Evolutionary conservation across 2,329 filamentous ascomycete genomes (phyloP), one percentile per base, ranked within the genome.

Genomic region (Ophiostoma novo-ulmi): DNA sequence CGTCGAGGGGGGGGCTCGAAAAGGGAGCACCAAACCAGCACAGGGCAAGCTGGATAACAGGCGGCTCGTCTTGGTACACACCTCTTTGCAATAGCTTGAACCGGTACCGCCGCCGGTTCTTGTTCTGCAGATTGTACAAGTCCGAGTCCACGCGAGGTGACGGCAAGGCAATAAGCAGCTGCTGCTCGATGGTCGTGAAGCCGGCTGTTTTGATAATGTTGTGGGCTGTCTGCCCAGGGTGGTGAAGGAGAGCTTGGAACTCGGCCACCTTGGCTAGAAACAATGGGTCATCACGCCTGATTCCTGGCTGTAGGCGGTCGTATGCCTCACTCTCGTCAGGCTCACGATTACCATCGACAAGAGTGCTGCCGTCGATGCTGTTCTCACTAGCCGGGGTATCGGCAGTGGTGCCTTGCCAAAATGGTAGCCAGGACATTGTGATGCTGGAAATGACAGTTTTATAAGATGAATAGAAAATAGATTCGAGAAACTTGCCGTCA

Each of bases 181-280:
- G 55, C 20, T 17, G n/a, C 58, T 71, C 70, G 35, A 68, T n/a
- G n/a, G 38, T n/a, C 14, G 70, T 58, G 70, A 71, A 63, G 26
- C 70, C 70, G 10, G 44, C 39, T 1, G 36, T 20, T 3, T n/a
- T 14, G 14, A 68, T 41, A 14, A 71, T n/a, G 11, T 31, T 31
- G 2, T 22, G 36, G 20, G 65, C 5, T 8, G 55, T 58, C 20
- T n/a, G 36, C 7, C 31, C 31, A 7, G 35, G 41, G 31, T 11
- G n/a, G 5, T 65, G 39, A 17, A 69, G 66, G 20, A n/a, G 66
- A 0, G 35, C 55, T 10, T 55, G 31, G 14, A 71, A 39, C 14
- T 35, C 14, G 14, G 66, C 70, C n/a, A 65, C 70, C 11, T 61
- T 35, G 20, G 26, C 26, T 13, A 22, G 31, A 22, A 71, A 71